Conservation (phyloP, 352 stramenopile genomes). For the Phytophthora syringae region DNA sequence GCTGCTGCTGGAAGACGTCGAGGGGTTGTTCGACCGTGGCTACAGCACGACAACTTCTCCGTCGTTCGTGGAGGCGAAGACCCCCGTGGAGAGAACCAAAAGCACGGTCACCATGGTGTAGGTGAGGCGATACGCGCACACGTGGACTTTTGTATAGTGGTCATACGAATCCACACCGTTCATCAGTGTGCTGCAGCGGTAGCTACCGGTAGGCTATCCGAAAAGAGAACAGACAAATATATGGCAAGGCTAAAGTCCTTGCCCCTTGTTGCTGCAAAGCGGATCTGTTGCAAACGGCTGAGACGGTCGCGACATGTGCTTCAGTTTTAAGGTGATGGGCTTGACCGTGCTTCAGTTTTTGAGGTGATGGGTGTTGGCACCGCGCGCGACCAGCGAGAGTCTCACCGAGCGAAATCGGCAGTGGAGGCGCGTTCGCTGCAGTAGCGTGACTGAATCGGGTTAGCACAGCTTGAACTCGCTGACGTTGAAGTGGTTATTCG, state of each 20-base stretch:
- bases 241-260: neutral
- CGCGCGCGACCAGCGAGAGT: conserved; percentile 14
- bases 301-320: neutral
- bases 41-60: conserved; percentile 33
- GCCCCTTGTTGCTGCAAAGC: conserved; percentile 1
- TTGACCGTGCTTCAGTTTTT: too few relatives aligned
- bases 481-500: too few relatives aligned
- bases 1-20: conserved; percentile 36
- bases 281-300: neutral
- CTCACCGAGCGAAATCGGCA: neutral
- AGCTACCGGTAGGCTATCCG: neutral
- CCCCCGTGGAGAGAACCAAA: conserved; percentile 20
- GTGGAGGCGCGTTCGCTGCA: neutral
- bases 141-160: conserved; percentile 8
- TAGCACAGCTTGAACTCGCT: neutral
- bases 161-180: neutral
- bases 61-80: conserved; percentile 39
- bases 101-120: neutral
- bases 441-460: neutral
- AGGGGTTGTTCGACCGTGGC: conserved; percentile 28
- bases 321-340: conserved; percentile 14
- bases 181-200: neutral
- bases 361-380: too few relatives aligned
- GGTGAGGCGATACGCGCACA: neutral
- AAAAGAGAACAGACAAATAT: conserved; percentile 4